Evolutionary conservation across 768 basidiomycete species (phyloP).

Genomic region (Hygrophorus pudorinus): DNA sequence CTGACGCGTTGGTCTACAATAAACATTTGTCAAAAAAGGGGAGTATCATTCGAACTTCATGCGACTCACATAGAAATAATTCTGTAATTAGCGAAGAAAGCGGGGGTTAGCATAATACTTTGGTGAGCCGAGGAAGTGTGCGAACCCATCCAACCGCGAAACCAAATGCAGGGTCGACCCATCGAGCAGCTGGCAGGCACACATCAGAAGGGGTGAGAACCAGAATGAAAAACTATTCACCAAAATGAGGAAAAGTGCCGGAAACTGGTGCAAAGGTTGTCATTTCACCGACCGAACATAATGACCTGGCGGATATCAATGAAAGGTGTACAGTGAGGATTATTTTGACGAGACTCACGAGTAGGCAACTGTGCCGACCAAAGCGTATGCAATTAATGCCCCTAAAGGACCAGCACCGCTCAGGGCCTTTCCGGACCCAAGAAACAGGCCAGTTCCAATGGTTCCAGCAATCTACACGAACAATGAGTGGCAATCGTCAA

Average conservation of each 20-base stretch:
- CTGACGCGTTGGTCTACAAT: slow-evolving; percentile 3
- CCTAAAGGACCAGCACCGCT: slow-evolving; percentile 54
- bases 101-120: not conserved
- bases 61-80: slow-evolving; percentile 25
- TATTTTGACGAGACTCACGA: slow-evolving; percentile 29
- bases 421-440: slow-evolving; percentile 59
- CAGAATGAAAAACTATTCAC: slow-evolving; percentile 17
- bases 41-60: not conserved
- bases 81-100: slow-evolving; percentile 16
- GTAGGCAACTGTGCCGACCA: slow-evolving; percentile 61
- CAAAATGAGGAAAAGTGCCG: slow-evolving; percentile 69
- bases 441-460: slow-evolving; percentile 65
- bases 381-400: slow-evolving; percentile 50
- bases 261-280: slow-evolving; percentile 72
- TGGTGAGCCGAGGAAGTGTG: not conserved
- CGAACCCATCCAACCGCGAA: slow-evolving; percentile 47
- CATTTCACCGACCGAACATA: slow-evolving; percentile 70
- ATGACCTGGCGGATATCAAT: slow-evolving; percentile 25
- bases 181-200: slow-evolving; percentile 32
- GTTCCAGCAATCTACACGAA: slow-evolving; percentile 54
- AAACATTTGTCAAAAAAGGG: not conserved
- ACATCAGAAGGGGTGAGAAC: not conserved
- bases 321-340: not conserved
- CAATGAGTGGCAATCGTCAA: not conserved
- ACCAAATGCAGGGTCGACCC: slow-evolving; percentile 51